Evolutionary conservation across 2,329 filamentous ascomycete species (phyloP).

Genomic region (Stylonectria norvegica): DNA sequence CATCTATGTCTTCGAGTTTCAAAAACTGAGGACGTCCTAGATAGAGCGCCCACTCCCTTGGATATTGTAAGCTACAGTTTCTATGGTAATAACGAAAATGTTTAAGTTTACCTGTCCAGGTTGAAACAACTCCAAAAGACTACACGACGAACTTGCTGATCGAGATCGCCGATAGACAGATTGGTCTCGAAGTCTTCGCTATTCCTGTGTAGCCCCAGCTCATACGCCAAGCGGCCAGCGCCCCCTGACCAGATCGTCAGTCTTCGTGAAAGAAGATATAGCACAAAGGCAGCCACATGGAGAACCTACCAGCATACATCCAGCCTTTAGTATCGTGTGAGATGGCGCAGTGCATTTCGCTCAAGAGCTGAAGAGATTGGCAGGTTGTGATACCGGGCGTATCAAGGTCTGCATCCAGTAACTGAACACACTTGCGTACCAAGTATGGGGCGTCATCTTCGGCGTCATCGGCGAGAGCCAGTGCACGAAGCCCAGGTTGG

Average conservation of each 20-base stretch:
- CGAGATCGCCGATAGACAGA: background rate
- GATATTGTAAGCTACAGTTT: background rate
- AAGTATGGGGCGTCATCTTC: background rate
- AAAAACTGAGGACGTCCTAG: background rate
- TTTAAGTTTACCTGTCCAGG: background rate
- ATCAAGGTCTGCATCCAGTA: background rate
- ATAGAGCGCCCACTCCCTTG: background rate
- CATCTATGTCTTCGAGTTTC: background rate
- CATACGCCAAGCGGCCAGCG: background rate
- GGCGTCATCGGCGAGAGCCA: background rate
- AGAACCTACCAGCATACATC: background rate
- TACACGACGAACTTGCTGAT: background rate
- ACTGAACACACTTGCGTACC: background rate
- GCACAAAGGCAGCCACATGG: no score
- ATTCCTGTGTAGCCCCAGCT: background rate
- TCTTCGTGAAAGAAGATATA: no score
- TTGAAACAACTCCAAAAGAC: constrained; percentile 1
- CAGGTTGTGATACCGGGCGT: background rate
- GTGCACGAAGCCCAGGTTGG: background rate
- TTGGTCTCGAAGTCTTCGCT: background rate
- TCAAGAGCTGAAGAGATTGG: background rate
- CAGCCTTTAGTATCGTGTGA: background rate
- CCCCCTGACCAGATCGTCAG: background rate
- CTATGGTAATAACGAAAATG: background rate
- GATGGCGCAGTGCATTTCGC: background rate